Percentiles rank a stretch among this genome's conserved stretches.
Evolutionary conservation across 768 basidiomycete genomes (phyloP).

Genomic region (Holtermannia corniformis): DNA sequence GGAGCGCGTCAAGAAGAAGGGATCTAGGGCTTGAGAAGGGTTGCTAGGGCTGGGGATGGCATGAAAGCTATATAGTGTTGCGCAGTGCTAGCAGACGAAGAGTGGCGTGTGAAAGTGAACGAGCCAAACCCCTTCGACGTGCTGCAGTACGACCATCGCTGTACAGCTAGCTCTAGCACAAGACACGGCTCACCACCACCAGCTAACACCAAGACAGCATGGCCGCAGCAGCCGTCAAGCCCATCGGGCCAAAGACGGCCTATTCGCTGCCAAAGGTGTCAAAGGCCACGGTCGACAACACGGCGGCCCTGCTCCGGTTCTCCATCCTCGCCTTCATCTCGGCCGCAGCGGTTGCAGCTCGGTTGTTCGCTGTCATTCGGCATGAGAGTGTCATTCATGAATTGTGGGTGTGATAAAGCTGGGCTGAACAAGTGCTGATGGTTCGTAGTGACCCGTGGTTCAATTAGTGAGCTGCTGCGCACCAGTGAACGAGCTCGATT

Average conservation of each 20-base stretch:
- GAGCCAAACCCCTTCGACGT: too few relatives aligned
- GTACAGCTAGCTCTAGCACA: too few relatives aligned
- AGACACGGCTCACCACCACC: too few relatives aligned
- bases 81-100: too few relatives aligned
- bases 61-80: neutral
- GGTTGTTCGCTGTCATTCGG: constrained; percentile 93
- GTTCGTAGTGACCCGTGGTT: constrained; percentile 89
- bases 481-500: constrained; percentile 12
- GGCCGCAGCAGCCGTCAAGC: neutral
- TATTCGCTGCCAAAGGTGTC: constrained; percentile 38
- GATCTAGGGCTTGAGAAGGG: neutral
- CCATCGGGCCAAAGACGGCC: constrained; percentile 7
- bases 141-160: too few relatives aligned
- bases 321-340: constrained; percentile 84
- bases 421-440: constrained; percentile 5
- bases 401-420: constrained; percentile 58
- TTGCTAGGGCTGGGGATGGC: neutral
- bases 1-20: constrained; percentile 12
- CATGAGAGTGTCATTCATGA: constrained; percentile 99
- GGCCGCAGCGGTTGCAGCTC: constrained; percentile 85
- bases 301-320: constrained; percentile 81
- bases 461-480: constrained; percentile 64
- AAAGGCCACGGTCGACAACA: constrained; percentile 61
- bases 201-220: neutral
- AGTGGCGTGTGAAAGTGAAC: too few relatives aligned